Evolutionary conservation across 1,284 basidiomycete genomes (phyloP), one percentile per base, ranked within the genome.

Genomic region (Phlebopus sp.): DNA sequence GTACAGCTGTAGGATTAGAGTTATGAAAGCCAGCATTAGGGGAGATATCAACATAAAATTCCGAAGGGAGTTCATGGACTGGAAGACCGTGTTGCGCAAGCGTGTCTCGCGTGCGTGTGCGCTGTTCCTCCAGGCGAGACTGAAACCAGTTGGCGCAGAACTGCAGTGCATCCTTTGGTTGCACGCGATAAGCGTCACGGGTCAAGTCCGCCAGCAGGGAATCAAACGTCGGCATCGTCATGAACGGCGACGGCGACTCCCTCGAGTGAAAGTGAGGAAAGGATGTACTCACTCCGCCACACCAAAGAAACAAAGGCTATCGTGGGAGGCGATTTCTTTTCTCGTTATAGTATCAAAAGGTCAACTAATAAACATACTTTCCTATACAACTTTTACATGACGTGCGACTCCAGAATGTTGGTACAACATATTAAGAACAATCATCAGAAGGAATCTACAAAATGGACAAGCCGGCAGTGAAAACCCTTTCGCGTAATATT

Each of bases 131-230:
- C 49, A 95, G 74, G 50, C 90, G 81, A 50, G 77, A 75, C 63
- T 95, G 90, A 73, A 97, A 97, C 95, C 95, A 98, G 64, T 86
- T 93, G 44, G 94, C 86, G 62, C 92, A 96, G 73, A 92, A 97
- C 69, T 97, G 95, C 44, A 97, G 82, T 4, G 88, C 81, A 64
- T 97, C 95, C 58, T 81, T 81, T 15, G 94, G 95, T 60, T 92
- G 88, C 14, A 85, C 88, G 54, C 90, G 83, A 34, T 89, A 76
- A 41, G 82, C 82, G 68, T 97, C 95, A 62, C 90, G 84, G 57
- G 90, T 89, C 53, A 97, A 79, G 61, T 97, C 92, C 56, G 79
- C 81, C 59, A 97, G 78, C 57, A 97, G 82, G 27, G 73, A 68
- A 59, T 90, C 84, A 64, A 90, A 91, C 23, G 89, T 89, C 34